Conservation (phyloP, 768 basidiomycete species). For the Tricholoma furcatifolium region DNA sequence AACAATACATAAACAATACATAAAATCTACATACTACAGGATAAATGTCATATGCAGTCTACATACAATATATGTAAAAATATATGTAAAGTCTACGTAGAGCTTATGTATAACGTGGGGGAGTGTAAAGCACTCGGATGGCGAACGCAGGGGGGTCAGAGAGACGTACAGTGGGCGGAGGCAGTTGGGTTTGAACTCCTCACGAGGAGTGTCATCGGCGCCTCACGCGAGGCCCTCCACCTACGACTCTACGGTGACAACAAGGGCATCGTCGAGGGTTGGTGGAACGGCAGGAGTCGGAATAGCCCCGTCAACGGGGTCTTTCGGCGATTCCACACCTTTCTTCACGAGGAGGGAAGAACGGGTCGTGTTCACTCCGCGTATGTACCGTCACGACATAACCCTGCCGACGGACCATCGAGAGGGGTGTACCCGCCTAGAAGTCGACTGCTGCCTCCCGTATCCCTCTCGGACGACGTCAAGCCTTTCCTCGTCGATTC, state of each 20-base stretch:
- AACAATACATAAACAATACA: too few species aligned
- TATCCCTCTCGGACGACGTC: too few species aligned
- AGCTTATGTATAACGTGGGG: too few species aligned
- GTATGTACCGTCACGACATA: conserved; percentile 32
- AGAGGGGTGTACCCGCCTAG: background rate
- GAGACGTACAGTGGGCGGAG: conserved; percentile 42
- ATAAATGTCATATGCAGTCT: too few species aligned
- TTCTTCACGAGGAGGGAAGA: background rate
- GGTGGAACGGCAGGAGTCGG: conserved; percentile 27
- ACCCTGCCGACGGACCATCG: conserved; percentile 21
- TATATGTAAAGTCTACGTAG: too few species aligned
- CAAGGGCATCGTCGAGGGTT: conserved; percentile 34
- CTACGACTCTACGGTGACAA: conserved; percentile 27
- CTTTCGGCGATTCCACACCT: conserved; percentile 26
- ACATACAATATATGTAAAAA: too few species aligned
- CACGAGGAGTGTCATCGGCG: conserved; percentile 4
- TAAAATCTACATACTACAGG: too few species aligned
- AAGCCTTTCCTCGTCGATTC: background rate
- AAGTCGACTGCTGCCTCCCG: background rate
- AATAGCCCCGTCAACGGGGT: conserved; percentile 26
- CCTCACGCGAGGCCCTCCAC: background rate
- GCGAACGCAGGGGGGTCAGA: conserved; percentile 6
- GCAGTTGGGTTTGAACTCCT: conserved; percentile 37
- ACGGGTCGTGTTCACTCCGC: conserved; percentile 20
- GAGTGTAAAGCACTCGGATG: too few species aligned